A percentile compares a stretch with the other conserved stretches of the same genome.
These are phyloP conservation scores for Arachis stenosperma DNA, from an alignment of 306 rosid genomes.

Conservation along the genomic window DNA sequence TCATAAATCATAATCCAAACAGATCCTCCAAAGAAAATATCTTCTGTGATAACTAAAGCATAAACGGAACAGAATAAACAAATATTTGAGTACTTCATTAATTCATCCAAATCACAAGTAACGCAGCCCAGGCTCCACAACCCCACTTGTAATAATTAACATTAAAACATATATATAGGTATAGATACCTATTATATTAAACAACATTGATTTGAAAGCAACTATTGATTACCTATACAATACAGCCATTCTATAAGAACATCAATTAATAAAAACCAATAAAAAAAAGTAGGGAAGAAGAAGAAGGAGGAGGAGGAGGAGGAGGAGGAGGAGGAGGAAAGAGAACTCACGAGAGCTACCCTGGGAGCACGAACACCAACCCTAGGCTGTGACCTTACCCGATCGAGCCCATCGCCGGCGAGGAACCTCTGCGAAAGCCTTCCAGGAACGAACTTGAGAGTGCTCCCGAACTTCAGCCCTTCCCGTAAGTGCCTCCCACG, in stretches of 20 bases:
- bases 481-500: slow-evolving; percentile 41
- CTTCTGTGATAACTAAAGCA: background rate
- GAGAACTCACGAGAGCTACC: slow-evolving; percentile 81
- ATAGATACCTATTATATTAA: background rate
- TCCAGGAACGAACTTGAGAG: slow-evolving; percentile 78
- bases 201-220: slow-evolving; percentile 5
- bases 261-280: background rate
- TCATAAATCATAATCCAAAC: slow-evolving; percentile 3
- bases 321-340: background rate
- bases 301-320: no score
- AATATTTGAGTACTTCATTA: background rate
- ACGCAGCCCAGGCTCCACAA: slow-evolving; percentile 8
- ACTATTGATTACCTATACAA: background rate
- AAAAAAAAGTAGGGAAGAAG: background rate
- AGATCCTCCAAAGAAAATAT: slow-evolving; percentile 33
- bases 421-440: slow-evolving; percentile 51
- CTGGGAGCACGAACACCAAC: slow-evolving; percentile 75
- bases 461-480: slow-evolving; percentile 67
- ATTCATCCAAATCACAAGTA: background rate
- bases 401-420: slow-evolving; percentile 67
- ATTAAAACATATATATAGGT: background rate
- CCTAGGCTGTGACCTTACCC: slow-evolving; percentile 58
- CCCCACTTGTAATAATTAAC: slow-evolving; percentile 7
- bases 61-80: background rate
- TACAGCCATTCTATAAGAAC: background rate